These are phyloP conservation scores for Yamadazyma akitaensis DNA, from an alignment of 805 yeast genomes.

Conservation along the genomic window DNA sequence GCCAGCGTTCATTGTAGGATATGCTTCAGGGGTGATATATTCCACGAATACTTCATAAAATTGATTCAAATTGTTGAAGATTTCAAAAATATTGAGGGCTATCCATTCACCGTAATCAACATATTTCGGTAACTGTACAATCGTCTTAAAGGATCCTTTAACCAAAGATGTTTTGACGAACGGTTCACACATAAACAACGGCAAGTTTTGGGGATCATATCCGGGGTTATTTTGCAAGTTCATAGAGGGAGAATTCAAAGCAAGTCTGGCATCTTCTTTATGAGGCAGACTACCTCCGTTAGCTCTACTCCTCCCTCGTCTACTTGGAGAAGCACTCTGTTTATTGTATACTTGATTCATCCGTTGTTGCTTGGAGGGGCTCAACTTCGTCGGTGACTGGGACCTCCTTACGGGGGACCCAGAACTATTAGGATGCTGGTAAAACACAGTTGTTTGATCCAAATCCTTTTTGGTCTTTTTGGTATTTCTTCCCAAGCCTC, in stretches of 20 bases:
- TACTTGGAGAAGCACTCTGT: constrained; percentile 19
- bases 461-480: constrained; percentile 42
- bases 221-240: constrained; percentile 13
- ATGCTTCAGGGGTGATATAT: constrained; percentile 83
- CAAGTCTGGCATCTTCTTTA: constrained; percentile 2
- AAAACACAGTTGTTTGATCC: constrained; percentile 23
- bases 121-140: constrained; percentile 90
- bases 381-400: constrained; percentile 40
- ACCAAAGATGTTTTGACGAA: constrained; percentile 92
- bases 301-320: constrained; percentile 14
- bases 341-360: constrained; percentile 10
- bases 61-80: constrained; percentile 78
- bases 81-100: constrained; percentile 87
- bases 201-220: constrained; percentile 23
- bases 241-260: constrained; percentile 9
- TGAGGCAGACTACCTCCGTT: constrained; percentile 6
- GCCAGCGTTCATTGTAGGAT: constrained; percentile 95
- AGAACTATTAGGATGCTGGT: constrained; percentile 28
- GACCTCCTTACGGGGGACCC: constrained; percentile 35
- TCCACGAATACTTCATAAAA: constrained; percentile 90
- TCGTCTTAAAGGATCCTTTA: constrained; percentile 93
- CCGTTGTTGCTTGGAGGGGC: constrained; percentile 25
- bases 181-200: constrained; percentile 85
- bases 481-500: constrained; percentile 46
- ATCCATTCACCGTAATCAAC: constrained; percentile 96